phyloP scores from a whole-genome alignment of 768 basidiomycete genomes.

The Mrakia gelida region DNA sequence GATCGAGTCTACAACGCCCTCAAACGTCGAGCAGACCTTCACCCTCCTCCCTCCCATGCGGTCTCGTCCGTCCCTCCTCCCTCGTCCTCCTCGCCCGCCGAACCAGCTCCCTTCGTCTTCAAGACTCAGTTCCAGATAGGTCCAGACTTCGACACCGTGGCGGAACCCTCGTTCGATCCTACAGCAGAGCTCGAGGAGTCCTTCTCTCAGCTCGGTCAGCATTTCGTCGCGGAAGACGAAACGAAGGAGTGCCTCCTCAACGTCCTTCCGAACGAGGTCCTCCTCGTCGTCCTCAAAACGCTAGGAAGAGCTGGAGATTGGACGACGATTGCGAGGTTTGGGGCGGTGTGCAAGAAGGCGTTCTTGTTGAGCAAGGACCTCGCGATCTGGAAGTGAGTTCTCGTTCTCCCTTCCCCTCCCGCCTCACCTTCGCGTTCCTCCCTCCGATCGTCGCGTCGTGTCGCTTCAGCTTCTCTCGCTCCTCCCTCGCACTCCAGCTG shows the following conservation, averaged over 20 bases:
- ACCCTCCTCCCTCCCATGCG: not conserved
- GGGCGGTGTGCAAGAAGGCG: conserved; percentile 18
- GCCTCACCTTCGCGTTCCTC: too few species aligned
- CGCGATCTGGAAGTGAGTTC: conserved; percentile 25
- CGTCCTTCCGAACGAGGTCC: conserved; percentile 11
- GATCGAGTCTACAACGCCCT: conserved; percentile 11
- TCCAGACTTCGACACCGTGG: conserved; percentile 18
- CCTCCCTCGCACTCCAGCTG: not conserved
- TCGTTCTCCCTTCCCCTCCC: too few species aligned
- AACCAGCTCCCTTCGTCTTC: conserved; percentile 14
- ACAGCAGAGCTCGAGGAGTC: conserved; percentile 15
- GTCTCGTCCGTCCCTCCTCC: not conserved
- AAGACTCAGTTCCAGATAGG: conserved; percentile 21
- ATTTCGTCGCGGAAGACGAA: conserved; percentile 15
- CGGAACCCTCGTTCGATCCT: not conserved
- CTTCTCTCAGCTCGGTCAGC: not conserved
- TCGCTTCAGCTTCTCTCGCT: too few species aligned
- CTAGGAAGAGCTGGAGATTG: conserved; percentile 11
- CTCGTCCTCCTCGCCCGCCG: not conserved
- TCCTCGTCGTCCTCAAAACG: conserved; percentile 10
- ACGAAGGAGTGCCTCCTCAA: not conserved
- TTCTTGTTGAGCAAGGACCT: conserved; percentile 23
- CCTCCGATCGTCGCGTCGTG: too few species aligned
- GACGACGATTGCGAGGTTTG: conserved; percentile 17
- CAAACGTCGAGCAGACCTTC: not conserved